Conservation (phyloP, 805 yeast genomes). For the Metschnikowia rubicola region DNA sequence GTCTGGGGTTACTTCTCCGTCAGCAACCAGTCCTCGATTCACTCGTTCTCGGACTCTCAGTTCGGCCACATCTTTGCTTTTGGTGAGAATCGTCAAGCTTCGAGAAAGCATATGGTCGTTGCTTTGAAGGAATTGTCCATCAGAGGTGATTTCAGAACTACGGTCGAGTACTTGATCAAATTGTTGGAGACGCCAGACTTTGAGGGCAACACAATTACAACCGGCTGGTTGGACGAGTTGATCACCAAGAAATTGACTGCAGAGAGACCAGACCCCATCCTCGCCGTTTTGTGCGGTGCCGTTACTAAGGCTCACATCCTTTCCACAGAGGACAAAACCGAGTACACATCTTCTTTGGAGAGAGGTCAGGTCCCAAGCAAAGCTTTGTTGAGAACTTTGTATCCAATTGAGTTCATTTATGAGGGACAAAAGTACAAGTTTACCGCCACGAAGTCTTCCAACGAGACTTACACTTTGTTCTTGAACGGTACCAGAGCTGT, state of each 20-base stretch:
- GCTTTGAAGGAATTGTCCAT: constrained; percentile 94
- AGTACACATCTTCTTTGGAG: constrained; percentile 74
- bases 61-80: constrained; percentile 99
- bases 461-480: constrained; percentile 81
- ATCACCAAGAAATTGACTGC: constrained; percentile 92
- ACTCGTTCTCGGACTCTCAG: constrained; percentile 96
- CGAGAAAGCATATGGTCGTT: constrained; percentile 98
- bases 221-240: constrained; percentile 98
- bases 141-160: constrained; percentile 97
- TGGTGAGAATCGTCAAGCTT: constrained; percentile 97
- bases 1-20: constrained; percentile 99
- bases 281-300: constrained; percentile 97
- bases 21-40: constrained; percentile 93
- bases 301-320: constrained; percentile 89
- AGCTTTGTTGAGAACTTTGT: constrained; percentile 76
- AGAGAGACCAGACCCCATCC: constrained; percentile 87
- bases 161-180: constrained; percentile 94
- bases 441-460: constrained; percentile 90
- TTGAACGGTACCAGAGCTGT: constrained; percentile 90
- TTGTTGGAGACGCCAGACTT: constrained; percentile 94
- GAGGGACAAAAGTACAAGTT: constrained; percentile 91
- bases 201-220: constrained; percentile 93
- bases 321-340: constrained; percentile 64
- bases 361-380: constrained; percentile 94
- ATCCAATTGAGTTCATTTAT: constrained; percentile 91